Conservation (phyloP, 495 filamentous ascomycete species). For the Parathielavia appendiculata region DNA sequence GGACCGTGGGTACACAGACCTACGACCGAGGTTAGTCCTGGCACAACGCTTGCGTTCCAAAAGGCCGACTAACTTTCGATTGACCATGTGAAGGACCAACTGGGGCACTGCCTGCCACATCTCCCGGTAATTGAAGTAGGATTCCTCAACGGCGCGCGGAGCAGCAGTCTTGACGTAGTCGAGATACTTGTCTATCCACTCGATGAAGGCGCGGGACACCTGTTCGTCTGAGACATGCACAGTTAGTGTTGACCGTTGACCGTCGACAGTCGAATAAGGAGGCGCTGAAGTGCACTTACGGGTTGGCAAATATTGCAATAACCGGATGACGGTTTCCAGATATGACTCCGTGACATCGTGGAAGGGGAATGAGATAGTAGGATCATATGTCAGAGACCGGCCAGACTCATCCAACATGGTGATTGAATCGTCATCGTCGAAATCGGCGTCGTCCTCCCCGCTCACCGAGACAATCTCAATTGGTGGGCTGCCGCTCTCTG, state of each 20-base stretch:
- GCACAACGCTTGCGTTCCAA: neutral
- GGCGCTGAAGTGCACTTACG: constrained; percentile 25
- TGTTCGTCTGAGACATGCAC: constrained; percentile 32
- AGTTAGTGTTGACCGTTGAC: constrained; percentile 23
- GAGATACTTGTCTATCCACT: constrained; percentile 45
- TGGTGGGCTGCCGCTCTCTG: constrained; percentile 38
- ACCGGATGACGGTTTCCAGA: constrained; percentile 33
- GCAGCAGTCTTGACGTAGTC: constrained; percentile 24
- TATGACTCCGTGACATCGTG: constrained; percentile 35
- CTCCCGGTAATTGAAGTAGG: constrained; percentile 35
- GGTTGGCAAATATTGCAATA: constrained; percentile 37
- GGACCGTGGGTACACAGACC: constrained; percentile 14
- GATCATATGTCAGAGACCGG: constrained; percentile 24
- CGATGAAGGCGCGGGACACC: constrained; percentile 33
- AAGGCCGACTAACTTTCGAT: constrained; percentile 22
- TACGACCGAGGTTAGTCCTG: constrained; percentile 8
- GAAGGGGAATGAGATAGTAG: constrained; percentile 38
- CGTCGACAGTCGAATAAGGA: constrained; percentile 13
- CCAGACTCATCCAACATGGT: constrained; percentile 4
- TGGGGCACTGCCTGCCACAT: constrained; percentile 35
- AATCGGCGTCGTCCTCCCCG: constrained; percentile 32
- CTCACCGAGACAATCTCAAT: constrained; percentile 31
- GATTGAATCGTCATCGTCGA: constrained; percentile 21
- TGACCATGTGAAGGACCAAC: constrained; percentile 18
- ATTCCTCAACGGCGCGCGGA: constrained; percentile 27